These are phyloP conservation scores for Pseudogymnoascus sp. DNA, from an alignment of 2,329 filamentous ascomycete species.

Conservation along the genomic window DNA sequence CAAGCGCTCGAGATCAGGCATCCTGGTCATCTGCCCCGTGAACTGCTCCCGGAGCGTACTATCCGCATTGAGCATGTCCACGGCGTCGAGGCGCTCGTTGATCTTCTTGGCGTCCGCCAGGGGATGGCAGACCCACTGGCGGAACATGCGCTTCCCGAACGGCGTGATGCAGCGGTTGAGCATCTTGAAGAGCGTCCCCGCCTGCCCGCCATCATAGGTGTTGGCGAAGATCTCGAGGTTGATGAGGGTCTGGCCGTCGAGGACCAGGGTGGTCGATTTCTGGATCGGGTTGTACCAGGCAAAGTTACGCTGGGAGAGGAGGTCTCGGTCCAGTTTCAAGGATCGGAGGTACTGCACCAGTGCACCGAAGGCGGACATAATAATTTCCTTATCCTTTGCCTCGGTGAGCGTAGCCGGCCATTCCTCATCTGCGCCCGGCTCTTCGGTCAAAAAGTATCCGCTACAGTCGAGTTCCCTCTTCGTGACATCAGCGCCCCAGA, in stretches of 20 bases:
- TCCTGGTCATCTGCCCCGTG: constrained; percentile 75
- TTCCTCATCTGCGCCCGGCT: constrained; percentile 41
- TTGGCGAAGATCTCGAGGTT: constrained; percentile 98
- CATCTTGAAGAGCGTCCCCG: constrained; percentile 83
- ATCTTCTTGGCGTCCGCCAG: constrained; percentile 79
- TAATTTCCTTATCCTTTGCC: constrained; percentile 65
- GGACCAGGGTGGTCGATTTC: constrained; percentile 77
- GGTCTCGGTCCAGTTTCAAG: constrained; percentile 79
- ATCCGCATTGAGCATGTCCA: constrained; percentile 85
- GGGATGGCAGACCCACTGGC: constrained; percentile 96
- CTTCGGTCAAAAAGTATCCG: constrained; percentile 64
- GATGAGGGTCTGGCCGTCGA: constrained; percentile 93
- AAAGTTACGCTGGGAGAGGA: constrained; percentile 87
- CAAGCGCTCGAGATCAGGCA: constrained; percentile 88
- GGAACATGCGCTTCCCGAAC: constrained; percentile 91
- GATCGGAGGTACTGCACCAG: constrained; percentile 77
- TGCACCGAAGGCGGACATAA: constrained; percentile 87
- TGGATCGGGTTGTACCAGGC: constrained; percentile 84
- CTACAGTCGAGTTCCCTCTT: constrained; percentile 71
- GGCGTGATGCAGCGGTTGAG: constrained; percentile 93
- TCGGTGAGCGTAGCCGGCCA: constrained; percentile 74
- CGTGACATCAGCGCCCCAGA: constrained; percentile 79
- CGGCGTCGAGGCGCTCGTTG: constrained; percentile 87
- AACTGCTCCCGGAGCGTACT: constrained; percentile 75
- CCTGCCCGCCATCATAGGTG: constrained; percentile 72